These are phyloP conservation scores for Trichosanthes truncata DNA, from an alignment of 306 rosid genomes.

Conservation along the genomic window DNA sequence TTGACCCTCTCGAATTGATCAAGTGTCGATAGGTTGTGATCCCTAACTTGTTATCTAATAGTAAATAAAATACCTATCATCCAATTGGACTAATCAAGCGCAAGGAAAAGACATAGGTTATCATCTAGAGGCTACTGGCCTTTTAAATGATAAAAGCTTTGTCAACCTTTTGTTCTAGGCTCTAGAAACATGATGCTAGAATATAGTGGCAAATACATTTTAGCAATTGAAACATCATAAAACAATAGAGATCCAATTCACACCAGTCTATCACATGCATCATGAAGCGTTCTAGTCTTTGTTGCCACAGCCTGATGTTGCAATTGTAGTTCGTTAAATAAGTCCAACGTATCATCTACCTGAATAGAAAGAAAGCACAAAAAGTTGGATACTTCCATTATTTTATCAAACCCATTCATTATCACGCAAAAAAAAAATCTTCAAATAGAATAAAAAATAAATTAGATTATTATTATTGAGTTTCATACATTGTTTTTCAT, in stretches of 20 bases:
- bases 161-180: neutral
- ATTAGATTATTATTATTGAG: neutral
- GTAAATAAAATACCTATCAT: too few species aligned
- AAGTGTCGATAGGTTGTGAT: too few species aligned
- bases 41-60: too few species aligned
- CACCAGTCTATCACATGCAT: slow-evolving; percentile 91
- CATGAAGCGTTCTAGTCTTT: slow-evolving; percentile 96
- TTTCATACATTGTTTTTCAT: neutral
- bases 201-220: neutral
- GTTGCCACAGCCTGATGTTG: slow-evolving; percentile 97
- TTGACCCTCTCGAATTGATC: too few species aligned
- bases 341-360: slow-evolving; percentile 84
- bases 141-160: neutral
- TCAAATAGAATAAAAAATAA: neutral
- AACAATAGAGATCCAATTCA: slow-evolving; percentile 17
- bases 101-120: neutral
- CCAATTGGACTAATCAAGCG: neutral
- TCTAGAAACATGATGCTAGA: neutral
- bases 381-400: neutral
- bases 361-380: slow-evolving; percentile 21
- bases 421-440: neutral
- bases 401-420: neutral
- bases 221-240: neutral
- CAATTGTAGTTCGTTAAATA: slow-evolving; percentile 70
- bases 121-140: neutral